Base-by-base conservation (phyloP, 169 alveolate genomes). In the Eimeria acervulina region DNA sequence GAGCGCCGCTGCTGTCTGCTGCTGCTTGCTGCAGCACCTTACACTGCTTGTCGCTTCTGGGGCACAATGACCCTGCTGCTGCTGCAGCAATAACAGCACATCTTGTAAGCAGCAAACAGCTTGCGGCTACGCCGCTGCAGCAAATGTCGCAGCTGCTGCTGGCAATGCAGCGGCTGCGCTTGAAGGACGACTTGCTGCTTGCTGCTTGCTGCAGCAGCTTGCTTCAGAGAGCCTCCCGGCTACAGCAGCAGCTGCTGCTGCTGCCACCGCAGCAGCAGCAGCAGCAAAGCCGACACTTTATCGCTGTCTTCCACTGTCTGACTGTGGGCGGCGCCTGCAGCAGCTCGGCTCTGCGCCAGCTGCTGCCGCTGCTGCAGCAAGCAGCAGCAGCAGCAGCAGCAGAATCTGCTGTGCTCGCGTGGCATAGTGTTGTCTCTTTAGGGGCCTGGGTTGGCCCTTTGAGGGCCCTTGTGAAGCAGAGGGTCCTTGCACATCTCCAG, bases 321-420 rank as follows among this genome's bases (percentile, higher is more conserved):
- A 26, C 70, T 15, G 17, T 47, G 23, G 52, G 90, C 26, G 90
- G 90, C 1, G 40, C 70, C 5, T 81, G 90, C 90, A 42, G 55
- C 70, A n/a, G 42, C 31, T 12, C 33, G 23, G 70, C 55, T 33
- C 90, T 81, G 68, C 90, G 26, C 19, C 13, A 21, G 90, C 90
- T 81, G 90, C 90, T 81, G 72, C 90, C 90, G 70, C 90, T 81
- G 90, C 90, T 81, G 90, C 90, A 47, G 90, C 90, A 81, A 81
- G 90, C 90, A 47, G 90, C 90, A 81, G 70, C 90, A 51, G 90
- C 90, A 81, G 70, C 90, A 47, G n/a, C 90, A 42, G 72, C 90
- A 47, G 87, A 42, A 13, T 81, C 90, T 81, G 90, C 90, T 44
- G 90, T 81, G 3, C 44, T 81, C 7, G 90, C 90, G 5, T 81